Evolutionary conservation across 2,329 filamentous ascomycete species (phyloP).

Genomic region (Amphichorda felina): DNA sequence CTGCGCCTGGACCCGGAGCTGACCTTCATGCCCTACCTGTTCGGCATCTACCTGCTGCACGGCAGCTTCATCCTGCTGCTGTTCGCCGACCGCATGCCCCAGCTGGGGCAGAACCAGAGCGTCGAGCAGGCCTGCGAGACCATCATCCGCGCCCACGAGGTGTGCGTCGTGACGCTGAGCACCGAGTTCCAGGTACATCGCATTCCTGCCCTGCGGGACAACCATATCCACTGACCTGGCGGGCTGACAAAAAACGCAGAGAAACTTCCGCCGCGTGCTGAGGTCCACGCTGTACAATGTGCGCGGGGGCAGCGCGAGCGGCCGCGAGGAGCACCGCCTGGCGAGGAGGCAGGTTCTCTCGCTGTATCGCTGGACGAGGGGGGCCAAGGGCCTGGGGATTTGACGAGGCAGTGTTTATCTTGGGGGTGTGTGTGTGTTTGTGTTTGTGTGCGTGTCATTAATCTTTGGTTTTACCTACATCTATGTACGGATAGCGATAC

Average conservation of each 20-base stretch:
- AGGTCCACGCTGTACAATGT: constrained; percentile 34
- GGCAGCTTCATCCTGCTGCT: constrained; percentile 36
- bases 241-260: constrained; percentile 15
- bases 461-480: too few species aligned
- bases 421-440: too few species aligned
- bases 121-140: constrained; percentile 36
- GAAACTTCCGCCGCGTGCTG: constrained; percentile 43
- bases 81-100: constrained; percentile 35
- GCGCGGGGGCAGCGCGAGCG: constrained; percentile 23
- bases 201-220: too few species aligned
- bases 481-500: too few species aligned
- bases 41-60: constrained; percentile 38
- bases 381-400: constrained; percentile 18
- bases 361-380: constrained; percentile 37
- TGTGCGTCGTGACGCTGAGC: constrained; percentile 34
- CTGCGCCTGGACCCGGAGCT: constrained; percentile 34
- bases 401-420: not conserved
- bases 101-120: constrained; percentile 29
- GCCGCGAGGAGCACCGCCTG: constrained; percentile 27
- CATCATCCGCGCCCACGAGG: constrained; percentile 36
- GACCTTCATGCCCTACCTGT: constrained; percentile 39
- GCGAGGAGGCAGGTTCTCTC: constrained; percentile 36
- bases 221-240: too few species aligned
- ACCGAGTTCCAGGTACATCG: constrained; percentile 34
- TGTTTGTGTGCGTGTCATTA: too few species aligned